These are phyloP conservation scores for Acrodontium crateriforme DNA, from an alignment of 2,329 filamentous ascomycete genomes.

Conservation along the genomic window DNA sequence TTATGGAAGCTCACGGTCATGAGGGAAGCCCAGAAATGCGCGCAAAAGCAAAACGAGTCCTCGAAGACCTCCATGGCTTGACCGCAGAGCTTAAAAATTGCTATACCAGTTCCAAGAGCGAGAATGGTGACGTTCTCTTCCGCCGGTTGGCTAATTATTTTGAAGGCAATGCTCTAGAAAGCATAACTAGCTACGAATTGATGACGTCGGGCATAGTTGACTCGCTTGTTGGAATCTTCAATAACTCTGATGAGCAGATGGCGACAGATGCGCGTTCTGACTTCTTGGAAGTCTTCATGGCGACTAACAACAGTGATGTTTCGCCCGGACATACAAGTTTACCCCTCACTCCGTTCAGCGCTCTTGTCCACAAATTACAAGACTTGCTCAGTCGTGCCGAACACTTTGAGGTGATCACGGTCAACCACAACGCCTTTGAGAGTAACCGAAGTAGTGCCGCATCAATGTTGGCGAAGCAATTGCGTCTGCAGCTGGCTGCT, in stretches of 20 bases:
- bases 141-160: conserved; percentile 68
- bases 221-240: conserved; percentile 69
- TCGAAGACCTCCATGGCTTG: conserved; percentile 57
- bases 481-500: conserved; percentile 74
- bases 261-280: conserved; percentile 54
- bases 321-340: conserved; percentile 54
- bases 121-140: conserved; percentile 52
- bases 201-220: conserved; percentile 82
- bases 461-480: conserved; percentile 92
- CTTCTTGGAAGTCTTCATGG: conserved; percentile 90
- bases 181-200: conserved; percentile 89
- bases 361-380: conserved; percentile 86
- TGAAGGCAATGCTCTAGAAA: conserved; percentile 74
- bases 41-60: conserved; percentile 62
- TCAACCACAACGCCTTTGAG: conserved; percentile 84
- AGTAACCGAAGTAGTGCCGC: conserved; percentile 80
- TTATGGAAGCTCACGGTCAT: conserved; percentile 70
- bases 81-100: conserved; percentile 58
- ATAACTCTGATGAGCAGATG: conserved; percentile 47
- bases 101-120: conserved; percentile 38
- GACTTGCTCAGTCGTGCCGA: conserved; percentile 92
- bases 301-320: conserved; percentile 47
- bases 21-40: conserved; percentile 62
- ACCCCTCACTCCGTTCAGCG: conserved; percentile 64
- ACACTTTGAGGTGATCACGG: conserved; percentile 94